Base-by-base conservation (phyloP, 2,329 filamentous ascomycete species). In the Fusarium humuli region DNA sequence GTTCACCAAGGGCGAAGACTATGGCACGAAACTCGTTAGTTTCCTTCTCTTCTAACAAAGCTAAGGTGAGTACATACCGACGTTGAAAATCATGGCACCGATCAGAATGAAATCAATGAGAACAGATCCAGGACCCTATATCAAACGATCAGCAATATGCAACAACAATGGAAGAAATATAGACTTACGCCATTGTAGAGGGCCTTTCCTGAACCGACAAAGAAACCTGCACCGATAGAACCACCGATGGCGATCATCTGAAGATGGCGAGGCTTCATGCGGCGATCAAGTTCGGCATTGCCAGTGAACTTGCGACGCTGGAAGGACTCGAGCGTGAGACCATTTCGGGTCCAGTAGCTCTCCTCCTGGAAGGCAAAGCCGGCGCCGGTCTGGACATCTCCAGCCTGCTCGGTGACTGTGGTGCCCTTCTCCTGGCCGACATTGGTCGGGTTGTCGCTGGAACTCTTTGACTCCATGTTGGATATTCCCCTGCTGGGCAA, bases 191-290 rank as follows among this genome's bases (percentile, higher is more conserved):
- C 87, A 61, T 78, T 83, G 70, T 74, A 74, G 13, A 89, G 81
- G 48, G 87, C 87, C 71, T 80, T 77, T 74, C 87, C 87, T 56
- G 86, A 88, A 73, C 87, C 86, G 75, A 89, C 87, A 77, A 89
- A 89, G 81, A 89, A 88, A 80, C 87, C 87, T 76, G 87, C 87
- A 78, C 87, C 87, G 63, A 89, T 89, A 32, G 86, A 87, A 61
- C 87, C 87, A 76, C 86, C 86, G 53, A 89, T 88, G 72, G 86
- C 85, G 79, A 89, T 89, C 87, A 89, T 88, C 78, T 89, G 85
- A 73, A 89, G 79, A 79, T 89, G 87, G 69, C 87, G 85, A 50
- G 82, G 80, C 80, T 86, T 85, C 81, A 89, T 86, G 70, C 79
- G 77, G 52, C 81, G 79, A 70, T 84, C 81, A 20, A 85, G 77